Base-by-base conservation (phyloP, 2,329 filamentous ascomycete genomes). In the Aspergillus felis region DNA sequence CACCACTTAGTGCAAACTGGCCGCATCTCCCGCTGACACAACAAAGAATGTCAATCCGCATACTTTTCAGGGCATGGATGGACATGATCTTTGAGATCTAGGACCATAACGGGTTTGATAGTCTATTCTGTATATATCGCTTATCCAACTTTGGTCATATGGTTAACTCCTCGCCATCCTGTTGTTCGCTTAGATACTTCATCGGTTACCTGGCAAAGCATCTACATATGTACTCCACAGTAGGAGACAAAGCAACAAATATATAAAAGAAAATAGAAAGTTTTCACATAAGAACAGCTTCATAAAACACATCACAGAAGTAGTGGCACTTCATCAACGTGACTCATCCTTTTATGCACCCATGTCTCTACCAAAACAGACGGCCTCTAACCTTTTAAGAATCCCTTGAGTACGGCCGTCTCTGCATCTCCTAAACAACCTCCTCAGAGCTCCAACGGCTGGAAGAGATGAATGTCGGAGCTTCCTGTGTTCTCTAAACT, bases 251-350 rank as follows among this genome's bases (percentile, higher is more conserved):
- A 58, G 56, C 53, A 66, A 57, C 38, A 64, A 32, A 60, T 61
- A 65, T 57, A 62, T 58, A 61, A 59, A 58, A 60, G 65, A 44
- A 47, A 59, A 57, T 53, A 58, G 55, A 54, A 61, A 67, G 64
- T 59, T 60, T 64, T 60, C 61, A 65, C 61, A 64, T 60, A 24
- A 65, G 61, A 62, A 66, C 65, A 68, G 71, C 67, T 66, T 71
- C 69, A 64, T 71, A 69, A 68, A 65, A 67, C 62, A 65, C 66
- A 65, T 67, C 66, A 65, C 59, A 64, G 63, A 68, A 65, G 63
- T 64, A 68, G 61, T 64, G 55, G 56, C 59, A 67, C 67, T 69
- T 65, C 61, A 64, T 61, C 63, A 60, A 63, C 62, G 59, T 66
- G 56, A 65, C 59, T 64, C 61, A 61, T 56, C 29, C 51, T 58